Evolutionary conservation across 2,329 filamentous ascomycete genomes (phyloP), one percentile per base, ranked within the genome.

Genomic region (Eurotiales sp.): DNA sequence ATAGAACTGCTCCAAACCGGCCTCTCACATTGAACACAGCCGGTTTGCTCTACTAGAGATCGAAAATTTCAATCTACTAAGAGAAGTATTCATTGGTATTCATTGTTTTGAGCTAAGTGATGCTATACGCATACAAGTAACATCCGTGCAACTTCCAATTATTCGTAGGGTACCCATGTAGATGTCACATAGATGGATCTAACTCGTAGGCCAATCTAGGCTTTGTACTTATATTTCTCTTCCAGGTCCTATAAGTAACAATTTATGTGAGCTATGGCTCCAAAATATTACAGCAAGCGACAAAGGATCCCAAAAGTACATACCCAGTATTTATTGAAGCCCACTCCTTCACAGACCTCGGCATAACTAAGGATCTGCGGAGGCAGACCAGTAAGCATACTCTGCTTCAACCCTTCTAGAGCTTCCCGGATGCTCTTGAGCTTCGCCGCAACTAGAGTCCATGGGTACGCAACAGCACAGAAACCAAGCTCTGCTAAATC

Each of bases 331-430:
- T 72, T 68, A 45, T 70, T 70, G 47, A 77, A 76, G 0, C 74
- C 73, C n/a, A 76, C 73, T 0, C 71, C 72, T 10, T 73, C 68
- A 37, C 72, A 76, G 0, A 77, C 72, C 40, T 77, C 71, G 0
- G 58, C 58, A 50, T 73, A 76, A 1, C 67, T 67, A 25, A 77
- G 53, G 36, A 77, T 70, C 55, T 65, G 68, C 1, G 72, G 72
- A 2, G 74, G 74, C 3, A 64, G 62, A 0, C 73, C 73, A 8
- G 65, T 60, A 0, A 63, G 65, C 58, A 77, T 64, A 15, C 66
- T 71, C 21, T 60, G 61, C 59, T 77, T 77, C 34, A 77, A 37
- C 0, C 55, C 60, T 40, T 68, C 62, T 51, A 67, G 50, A 8
- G 60, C 57, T 15, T 61, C 59, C 2, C 61, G 57, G 10, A 46